Evolutionary conservation across 129 eudicot species (phyloP), one percentile per base, ranked within the genome.

Genomic region (Centaurea solstitialis): DNA sequence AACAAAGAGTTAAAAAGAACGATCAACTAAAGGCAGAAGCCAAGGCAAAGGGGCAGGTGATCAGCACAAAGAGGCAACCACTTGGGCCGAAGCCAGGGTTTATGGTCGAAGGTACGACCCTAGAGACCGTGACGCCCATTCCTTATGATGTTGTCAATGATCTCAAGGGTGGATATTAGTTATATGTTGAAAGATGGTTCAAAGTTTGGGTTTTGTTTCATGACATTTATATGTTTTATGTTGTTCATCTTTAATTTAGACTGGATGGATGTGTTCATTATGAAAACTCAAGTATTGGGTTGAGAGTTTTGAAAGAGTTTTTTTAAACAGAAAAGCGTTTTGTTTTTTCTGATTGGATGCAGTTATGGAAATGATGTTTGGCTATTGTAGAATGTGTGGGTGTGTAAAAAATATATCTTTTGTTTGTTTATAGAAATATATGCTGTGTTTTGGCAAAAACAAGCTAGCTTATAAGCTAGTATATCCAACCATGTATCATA

Each of bases 71-170:
- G 85, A 88, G 97, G 81, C 97, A 94, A 84, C 97, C 97, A 7
- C 81, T 84, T 62, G 98, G 95, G 23, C 98, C 98, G 6, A 94
- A 94, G 28, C 97, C 98, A 0, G 98, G 98, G 5, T 94, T 94
- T 76, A 88, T 94, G 97, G 98, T 91, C 9, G 97, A 85, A 85
- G 98, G 97, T 7, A 84, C 90, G 0, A 94, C 97, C 0, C 66
- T 94, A 71, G 97, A 94, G 86, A 94, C 98, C 0, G 98, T 94
- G 61, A 94, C 98, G 6, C 98, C 97, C 26, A 94, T 94, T 72
- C 98, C 98, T 0, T 94, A 94, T 72, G 98, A 94, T 86, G 98
- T 94, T 15, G 97, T 92, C 79, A 94, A 91, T 68, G 98, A 94
- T 86, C 97, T 94, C 84, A 94, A 94, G 88, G 98, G 98, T 33